These are phyloP conservation scores for Cryptococcus sp. DNA, from an alignment of 1,284 basidiomycete species.

Conservation along the genomic window DNA sequence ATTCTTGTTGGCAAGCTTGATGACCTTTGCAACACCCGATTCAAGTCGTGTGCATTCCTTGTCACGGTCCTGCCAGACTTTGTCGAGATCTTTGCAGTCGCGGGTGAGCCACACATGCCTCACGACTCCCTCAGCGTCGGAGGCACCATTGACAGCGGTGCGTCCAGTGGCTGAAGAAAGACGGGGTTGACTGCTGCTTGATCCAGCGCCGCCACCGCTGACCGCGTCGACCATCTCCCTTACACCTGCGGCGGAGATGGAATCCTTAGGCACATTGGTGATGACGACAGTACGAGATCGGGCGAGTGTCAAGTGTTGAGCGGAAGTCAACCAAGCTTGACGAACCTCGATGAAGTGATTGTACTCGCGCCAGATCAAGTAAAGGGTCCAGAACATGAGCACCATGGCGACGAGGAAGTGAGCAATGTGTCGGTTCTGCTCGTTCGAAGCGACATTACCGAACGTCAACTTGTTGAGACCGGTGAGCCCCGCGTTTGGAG, in stretches of 20 bases:
- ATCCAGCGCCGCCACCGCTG: conserved; percentile 16
- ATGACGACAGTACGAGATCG: conserved; percentile 87
- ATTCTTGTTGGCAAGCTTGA: conserved; percentile 72
- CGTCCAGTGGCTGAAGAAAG: conserved; percentile 26
- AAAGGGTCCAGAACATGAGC: conserved; percentile 81
- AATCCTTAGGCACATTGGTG: conserved; percentile 80
- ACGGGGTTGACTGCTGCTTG: conserved; percentile 12
- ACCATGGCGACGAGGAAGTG: conserved; percentile 72
- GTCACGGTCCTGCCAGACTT: conserved; percentile 75
- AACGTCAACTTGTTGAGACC: conserved; percentile 77
- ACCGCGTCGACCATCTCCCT: conserved; percentile 54
- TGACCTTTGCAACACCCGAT: conserved; percentile 72
- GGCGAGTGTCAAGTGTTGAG: conserved; percentile 67
- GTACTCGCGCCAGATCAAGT: conserved; percentile 79
- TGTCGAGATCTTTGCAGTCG: conserved; percentile 79
- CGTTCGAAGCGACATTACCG: conserved; percentile 67
- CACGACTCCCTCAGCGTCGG: conserved; percentile 59
- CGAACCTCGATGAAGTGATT: conserved; percentile 74
- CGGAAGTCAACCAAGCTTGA: conserved; percentile 78
- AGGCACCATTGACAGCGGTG: conserved; percentile 60
- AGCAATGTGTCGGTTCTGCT: conserved; percentile 67
- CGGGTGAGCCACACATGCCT: conserved; percentile 86
- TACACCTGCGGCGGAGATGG: conserved; percentile 58
- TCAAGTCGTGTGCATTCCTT: conserved; percentile 78
- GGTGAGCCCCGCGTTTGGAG: conserved; percentile 56